phyloP scores from a whole-genome alignment of 345 rosid genomes.

The Litchi chinensis region DNA sequence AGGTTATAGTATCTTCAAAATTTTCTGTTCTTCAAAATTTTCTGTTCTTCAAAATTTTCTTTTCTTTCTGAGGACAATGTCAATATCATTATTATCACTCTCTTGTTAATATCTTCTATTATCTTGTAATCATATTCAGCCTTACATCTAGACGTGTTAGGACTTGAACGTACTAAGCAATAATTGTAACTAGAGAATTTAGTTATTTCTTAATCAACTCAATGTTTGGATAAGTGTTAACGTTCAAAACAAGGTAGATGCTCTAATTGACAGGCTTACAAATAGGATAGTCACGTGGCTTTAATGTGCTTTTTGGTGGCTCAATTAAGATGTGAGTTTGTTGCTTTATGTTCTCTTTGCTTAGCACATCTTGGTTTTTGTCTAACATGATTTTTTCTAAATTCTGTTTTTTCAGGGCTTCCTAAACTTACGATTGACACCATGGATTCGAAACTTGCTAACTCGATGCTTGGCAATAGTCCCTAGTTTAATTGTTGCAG shows the following conservation, averaged over 20 bases:
- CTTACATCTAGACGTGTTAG: no score
- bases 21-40: background rate
- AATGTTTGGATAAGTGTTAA: background rate
- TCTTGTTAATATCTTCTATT: background rate
- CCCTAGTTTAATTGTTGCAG: constrained; percentile 87
- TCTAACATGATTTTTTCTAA: background rate
- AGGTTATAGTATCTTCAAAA: background rate
- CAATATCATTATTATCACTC: background rate
- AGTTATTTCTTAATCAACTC: constrained; percentile 4
- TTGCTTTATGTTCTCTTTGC: background rate
- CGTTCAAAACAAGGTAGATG: background rate
- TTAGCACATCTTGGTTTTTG: constrained; percentile 2
- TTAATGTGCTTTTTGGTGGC: background rate
- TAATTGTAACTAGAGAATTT: background rate
- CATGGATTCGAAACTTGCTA: constrained; percentile 84
- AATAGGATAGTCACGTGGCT: background rate
- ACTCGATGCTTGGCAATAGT: constrained; percentile 91
- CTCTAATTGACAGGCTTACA: background rate
- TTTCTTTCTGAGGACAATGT: background rate
- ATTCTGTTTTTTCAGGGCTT: constrained; percentile 53
- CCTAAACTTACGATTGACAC: constrained; percentile 69
- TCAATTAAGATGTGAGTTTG: background rate
- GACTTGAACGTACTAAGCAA: no score
- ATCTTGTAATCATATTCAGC: no score
- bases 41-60: background rate